A percentile compares a stretch with the other conserved stretches of the same genome.
phyloP scores from a whole-genome alignment of 495 filamentous ascomycete genomes.

The Lichina pygmaea region DNA sequence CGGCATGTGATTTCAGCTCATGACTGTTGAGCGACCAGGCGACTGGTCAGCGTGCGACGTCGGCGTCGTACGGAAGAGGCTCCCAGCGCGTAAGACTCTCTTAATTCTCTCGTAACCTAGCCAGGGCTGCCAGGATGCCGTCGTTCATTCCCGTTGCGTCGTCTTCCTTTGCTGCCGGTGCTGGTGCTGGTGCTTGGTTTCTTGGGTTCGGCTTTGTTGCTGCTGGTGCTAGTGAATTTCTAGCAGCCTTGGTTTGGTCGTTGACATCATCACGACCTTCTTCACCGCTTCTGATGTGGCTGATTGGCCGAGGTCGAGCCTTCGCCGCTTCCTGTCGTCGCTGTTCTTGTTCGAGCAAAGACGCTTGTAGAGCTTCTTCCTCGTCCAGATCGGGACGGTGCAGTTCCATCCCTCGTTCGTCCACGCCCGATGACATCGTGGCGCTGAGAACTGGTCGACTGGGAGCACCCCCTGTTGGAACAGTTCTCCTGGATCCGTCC shows the following conservation, averaged over 20 bases:
- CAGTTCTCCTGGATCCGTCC: background rate
- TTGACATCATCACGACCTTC: constrained; percentile 13
- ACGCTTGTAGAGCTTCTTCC: too few species aligned
- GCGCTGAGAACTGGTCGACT: constrained; percentile 6
- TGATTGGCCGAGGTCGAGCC: constrained; percentile 3
- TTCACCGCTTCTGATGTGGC: constrained; percentile 6
- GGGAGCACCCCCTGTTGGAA: background rate
- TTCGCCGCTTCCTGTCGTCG: constrained; percentile 4
- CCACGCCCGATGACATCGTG: background rate
- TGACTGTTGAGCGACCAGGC: too few species aligned
- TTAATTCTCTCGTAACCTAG: constrained; percentile 21
- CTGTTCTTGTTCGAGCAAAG: constrained; percentile 6
- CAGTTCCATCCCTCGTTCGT: background rate
- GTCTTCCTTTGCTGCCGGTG: constrained; percentile 11
- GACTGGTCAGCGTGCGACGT: too few species aligned
- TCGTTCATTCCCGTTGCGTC: constrained; percentile 12
- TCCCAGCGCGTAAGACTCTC: too few species aligned
- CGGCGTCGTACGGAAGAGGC: too few species aligned
- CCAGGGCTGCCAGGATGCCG: constrained; percentile 28
- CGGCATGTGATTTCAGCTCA: too few species aligned
- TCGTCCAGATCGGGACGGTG: too few species aligned
- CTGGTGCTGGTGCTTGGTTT: constrained; percentile 4
- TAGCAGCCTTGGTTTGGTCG: constrained; percentile 1
- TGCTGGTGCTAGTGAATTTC: constrained; percentile 2
- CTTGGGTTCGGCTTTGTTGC: too few species aligned